phyloP scores from a whole-genome alignment of 345 rosid species.

The Cardamine resedifolia region DNA sequence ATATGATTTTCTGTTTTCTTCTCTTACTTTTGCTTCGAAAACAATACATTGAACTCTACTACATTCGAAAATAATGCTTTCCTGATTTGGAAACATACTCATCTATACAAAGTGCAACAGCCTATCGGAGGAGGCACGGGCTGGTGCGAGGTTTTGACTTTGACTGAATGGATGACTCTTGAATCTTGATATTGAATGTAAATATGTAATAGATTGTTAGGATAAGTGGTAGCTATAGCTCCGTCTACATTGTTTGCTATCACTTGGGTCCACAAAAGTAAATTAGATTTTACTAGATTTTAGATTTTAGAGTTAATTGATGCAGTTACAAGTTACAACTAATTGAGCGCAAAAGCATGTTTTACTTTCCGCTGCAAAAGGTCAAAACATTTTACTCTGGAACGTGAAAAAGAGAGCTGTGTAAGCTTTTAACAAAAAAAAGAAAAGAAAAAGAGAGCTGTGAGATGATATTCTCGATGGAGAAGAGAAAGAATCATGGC shows the following conservation, averaged over 20 bases:
- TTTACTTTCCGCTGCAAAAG: neutral
- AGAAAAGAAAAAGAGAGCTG: neutral
- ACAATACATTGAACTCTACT: neutral
- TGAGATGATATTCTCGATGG: neutral
- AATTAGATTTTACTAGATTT: too few relatives aligned
- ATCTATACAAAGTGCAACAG: neutral
- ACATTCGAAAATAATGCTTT: neutral
- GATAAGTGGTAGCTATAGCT: slow-evolving; percentile 22
- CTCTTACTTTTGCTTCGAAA: neutral
- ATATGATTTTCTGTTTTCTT: neutral
- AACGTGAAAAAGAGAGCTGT: too few relatives aligned
- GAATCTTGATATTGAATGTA: neutral
- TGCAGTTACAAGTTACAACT: neutral
- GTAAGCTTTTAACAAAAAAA: too few relatives aligned
- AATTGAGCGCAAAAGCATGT: neutral
- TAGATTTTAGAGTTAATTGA: too few relatives aligned
- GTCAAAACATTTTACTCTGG: neutral
- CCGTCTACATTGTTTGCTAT: neutral
- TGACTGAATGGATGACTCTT: neutral
- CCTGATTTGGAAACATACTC: neutral
- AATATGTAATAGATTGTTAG: neutral
- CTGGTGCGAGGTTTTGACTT: neutral
- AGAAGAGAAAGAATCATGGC: neutral
- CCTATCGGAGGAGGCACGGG: neutral
- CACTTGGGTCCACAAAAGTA: slow-evolving; percentile 13